phyloP scores from a whole-genome alignment of 2,329 filamentous ascomycete species.

The Stylonectria norvegica region DNA sequence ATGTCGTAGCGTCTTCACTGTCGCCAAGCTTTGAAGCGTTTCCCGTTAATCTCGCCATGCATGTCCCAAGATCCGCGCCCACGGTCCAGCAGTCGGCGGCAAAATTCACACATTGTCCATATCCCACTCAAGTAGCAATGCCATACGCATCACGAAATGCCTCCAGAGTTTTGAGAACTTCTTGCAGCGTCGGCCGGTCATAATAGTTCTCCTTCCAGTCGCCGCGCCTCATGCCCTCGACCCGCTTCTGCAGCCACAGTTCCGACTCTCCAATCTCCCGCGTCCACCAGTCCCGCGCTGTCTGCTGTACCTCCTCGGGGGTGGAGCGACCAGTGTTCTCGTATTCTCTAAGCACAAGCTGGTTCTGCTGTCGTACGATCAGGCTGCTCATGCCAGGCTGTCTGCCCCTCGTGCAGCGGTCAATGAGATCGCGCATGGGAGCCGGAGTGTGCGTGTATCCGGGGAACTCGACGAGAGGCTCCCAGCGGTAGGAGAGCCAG shows the following conservation, averaged over 20 bases:
- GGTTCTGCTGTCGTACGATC: conserved; percentile 44
- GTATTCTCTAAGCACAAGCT: conserved; percentile 41
- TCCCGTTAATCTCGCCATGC: too few relatives aligned
- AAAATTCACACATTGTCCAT: too few relatives aligned
- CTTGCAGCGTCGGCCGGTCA: conserved; percentile 43
- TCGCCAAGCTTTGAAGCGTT: too few relatives aligned
- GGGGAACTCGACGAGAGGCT: conserved; percentile 56
- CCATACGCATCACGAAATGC: conserved; percentile 24
- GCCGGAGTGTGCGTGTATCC: conserved; percentile 46
- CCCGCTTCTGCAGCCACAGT: conserved; percentile 42
- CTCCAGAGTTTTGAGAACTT: conserved; percentile 37
- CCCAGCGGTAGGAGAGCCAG: conserved; percentile 58
- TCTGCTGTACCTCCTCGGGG: conserved; percentile 33
- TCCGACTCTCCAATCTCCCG: conserved; percentile 47
- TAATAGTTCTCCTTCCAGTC: conserved; percentile 51
- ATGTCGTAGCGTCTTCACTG: too few relatives aligned
- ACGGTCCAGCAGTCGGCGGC: too few relatives aligned
- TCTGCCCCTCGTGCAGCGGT: conserved; percentile 50
- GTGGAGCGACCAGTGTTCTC: conserved; percentile 33
- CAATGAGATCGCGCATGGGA: conserved; percentile 45
- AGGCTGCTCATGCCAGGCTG: conserved; percentile 42
- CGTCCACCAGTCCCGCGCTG: conserved; percentile 47
- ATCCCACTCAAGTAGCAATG: too few relatives aligned
- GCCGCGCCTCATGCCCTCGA: conserved; percentile 37
- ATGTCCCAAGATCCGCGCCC: too few relatives aligned